phyloP scores from a whole-genome alignment of 169 alveolate species.

The Nephromyces sp. region DNA sequence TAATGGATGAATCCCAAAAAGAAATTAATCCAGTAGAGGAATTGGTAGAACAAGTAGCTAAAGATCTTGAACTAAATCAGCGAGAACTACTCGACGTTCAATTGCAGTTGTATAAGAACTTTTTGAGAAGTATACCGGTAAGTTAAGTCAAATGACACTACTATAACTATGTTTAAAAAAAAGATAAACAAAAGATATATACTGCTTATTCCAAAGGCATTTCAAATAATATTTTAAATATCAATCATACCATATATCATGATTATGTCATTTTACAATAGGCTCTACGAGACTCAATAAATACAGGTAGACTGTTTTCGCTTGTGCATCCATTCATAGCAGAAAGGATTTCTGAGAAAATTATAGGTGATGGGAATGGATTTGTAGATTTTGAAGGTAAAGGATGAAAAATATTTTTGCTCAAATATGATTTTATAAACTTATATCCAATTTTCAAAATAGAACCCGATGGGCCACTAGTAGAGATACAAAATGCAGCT shows the following conservation, averaged over 20 bases:
- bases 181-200: no score
- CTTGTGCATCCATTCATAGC: conserved; percentile 24
- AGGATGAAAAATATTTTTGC: neutral
- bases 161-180: no score
- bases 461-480: neutral
- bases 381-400: conserved; percentile 21
- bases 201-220: no score
- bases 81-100: neutral
- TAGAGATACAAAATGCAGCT: conserved; percentile 14
- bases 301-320: conserved; percentile 7
- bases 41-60: neutral
- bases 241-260: no score
- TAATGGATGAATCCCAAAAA: no score
- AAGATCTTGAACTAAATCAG: neutral
- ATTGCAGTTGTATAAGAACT: neutral
- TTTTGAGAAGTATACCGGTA: neutral
- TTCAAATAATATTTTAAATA: no score
- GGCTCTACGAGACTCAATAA: conserved; percentile 13
- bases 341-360: conserved; percentile 9
- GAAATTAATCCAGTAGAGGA: neutral
- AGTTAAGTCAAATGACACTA: neutral
- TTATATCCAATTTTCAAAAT: conserved; percentile 1
- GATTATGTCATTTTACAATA: no score
- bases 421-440: no score
- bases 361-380: neutral